These are phyloP conservation scores for Ottelia alismoides DNA, from an alignment of 106 monocot genomes.

Conservation along the genomic window DNA sequence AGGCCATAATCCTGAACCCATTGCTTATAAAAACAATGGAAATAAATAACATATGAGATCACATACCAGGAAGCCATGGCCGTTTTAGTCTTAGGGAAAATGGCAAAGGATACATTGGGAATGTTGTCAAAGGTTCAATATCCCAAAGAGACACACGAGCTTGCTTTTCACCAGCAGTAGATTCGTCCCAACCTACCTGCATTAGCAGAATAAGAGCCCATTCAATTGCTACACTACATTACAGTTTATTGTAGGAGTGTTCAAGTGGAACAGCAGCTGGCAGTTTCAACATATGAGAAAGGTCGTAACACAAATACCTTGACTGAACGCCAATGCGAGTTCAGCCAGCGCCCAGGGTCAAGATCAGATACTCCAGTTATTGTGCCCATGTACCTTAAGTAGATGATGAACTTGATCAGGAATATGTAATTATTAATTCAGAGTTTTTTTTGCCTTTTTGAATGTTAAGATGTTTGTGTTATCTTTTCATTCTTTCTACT, in stretches of 20 bases:
- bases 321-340: conserved; percentile 97
- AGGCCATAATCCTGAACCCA: not conserved
- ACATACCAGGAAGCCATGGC: conserved; percentile 78
- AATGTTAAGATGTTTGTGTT: too few species aligned
- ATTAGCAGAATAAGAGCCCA: not conserved
- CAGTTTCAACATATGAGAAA: not conserved
- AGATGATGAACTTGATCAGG: not conserved
- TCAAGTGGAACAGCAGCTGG: not conserved
- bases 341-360: conserved; percentile 74
- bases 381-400: conserved; percentile 85
- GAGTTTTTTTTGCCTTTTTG: too few species aligned
- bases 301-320: conserved; percentile 35
- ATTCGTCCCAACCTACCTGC: conserved; percentile 99
- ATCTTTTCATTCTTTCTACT: too few species aligned
- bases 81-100: conserved; percentile 88
- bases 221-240: not conserved
- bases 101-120: conserved; percentile 89
- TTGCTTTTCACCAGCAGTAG: conserved; percentile 88
- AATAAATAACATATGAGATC: conserved; percentile 40
- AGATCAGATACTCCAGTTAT: conserved; percentile 83
- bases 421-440: too few species aligned
- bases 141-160: conserved; percentile 96
- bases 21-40: conserved; percentile 24
- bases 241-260: not conserved
- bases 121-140: conserved; percentile 92